Percentiles rank a stretch among this genome's conserved stretches.
Conservation (phyloP, 805 yeast species). For the Teunomyces lycoperdinae region DNA sequence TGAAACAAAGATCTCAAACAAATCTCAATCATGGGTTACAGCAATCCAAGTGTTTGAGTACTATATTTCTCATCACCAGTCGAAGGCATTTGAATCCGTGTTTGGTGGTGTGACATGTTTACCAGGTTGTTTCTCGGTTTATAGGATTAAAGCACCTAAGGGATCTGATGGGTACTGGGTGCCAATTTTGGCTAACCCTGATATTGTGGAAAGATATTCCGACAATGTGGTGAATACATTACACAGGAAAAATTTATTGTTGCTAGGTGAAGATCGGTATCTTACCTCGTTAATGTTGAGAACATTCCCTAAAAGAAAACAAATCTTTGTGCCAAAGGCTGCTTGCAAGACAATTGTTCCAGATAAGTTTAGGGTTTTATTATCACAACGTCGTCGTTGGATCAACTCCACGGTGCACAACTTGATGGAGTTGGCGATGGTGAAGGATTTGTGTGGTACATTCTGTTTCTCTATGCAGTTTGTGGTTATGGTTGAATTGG, state of each 20-base stretch:
- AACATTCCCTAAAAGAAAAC: conserved; percentile 87
- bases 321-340: conserved; percentile 83
- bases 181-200: conserved; percentile 89
- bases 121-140: conserved; percentile 94
- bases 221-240: conserved; percentile 82
- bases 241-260: conserved; percentile 79
- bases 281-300: conserved; percentile 80
- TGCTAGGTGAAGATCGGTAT: conserved; percentile 89
- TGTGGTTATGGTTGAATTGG: conserved; percentile 75
- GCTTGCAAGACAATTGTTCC: conserved; percentile 94
- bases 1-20: conserved; percentile 87
- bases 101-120: conserved; percentile 94
- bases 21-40: conserved; percentile 82
- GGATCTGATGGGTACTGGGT: conserved; percentile 76
- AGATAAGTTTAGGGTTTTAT: conserved; percentile 66
- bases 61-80: conserved; percentile 89
- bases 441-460: conserved; percentile 88
- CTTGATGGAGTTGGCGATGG: conserved; percentile 79
- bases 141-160: conserved; percentile 87
- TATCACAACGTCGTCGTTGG: conserved; percentile 96
- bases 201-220: conserved; percentile 86
- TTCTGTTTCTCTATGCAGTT: conserved; percentile 95
- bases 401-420: conserved; percentile 93
- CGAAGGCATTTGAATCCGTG: conserved; percentile 92
- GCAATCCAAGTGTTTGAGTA: conserved; percentile 92